Evolutionary conservation across 495 filamentous ascomycete genomes (phyloP), one percentile per base, ranked within the genome.

Genomic region (Lophiostoma macrostomum): DNA sequence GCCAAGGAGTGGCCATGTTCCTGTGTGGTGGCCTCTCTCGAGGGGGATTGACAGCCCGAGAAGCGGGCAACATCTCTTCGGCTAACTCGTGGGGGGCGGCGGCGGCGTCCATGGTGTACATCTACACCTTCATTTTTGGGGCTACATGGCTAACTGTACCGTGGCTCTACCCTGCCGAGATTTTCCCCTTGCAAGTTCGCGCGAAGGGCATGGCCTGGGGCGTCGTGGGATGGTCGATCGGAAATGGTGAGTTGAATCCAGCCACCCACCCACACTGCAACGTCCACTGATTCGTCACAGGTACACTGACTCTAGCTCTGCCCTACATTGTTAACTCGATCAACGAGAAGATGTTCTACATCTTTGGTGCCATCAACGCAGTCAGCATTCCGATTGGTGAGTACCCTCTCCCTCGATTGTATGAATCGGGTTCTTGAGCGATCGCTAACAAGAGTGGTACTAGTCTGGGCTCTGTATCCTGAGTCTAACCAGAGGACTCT

Each of bases 151-250:
- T 88, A 10, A 86, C 82, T 0, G 82, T 85, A 2, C 83, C 83
- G 0, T 86, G 82, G 82, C 58, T 86, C 4, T 87, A 87, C 50
- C 83, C 82, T 0, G 81, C 83, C 13, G 84, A 88, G 60, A 87
- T 87, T 44, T 86, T 87, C 67, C 84, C 84, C 0, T 67, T 87
- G 14, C 76, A 81, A 22, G 77, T 86, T 8, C 78, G 84, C 20
- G 84, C 82, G 4, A 80, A 81, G 25, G 84, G 84, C 16, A 87
- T 86, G 40, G 81, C 84, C n/a, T 86, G 82, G 80, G 83, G 84
- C 58, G 84, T 87, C 0, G 76, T 87, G 2, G 83, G 84, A 13
- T 88, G 84, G 83, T 79, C 75, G 48, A 85, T 87, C 30, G 83
- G 82, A n/a, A 85, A 85, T 51, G 83, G 80, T 30, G 84, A 81